phyloP scores from a whole-genome alignment of 148 eudicot species.

The Amaranthus palmeri region DNA sequence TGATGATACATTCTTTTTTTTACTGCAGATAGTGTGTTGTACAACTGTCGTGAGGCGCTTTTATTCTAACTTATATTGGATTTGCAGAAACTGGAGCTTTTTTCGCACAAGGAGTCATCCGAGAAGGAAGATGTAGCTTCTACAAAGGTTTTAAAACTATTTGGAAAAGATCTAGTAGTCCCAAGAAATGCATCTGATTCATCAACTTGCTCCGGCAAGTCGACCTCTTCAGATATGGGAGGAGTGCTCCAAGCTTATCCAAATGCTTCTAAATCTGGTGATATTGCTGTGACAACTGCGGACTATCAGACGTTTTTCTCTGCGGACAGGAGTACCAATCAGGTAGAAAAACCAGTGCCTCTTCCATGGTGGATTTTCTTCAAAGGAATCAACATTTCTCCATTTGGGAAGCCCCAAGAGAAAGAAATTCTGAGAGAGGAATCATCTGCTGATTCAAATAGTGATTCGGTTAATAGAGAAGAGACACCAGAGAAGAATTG shows the following conservation, averaged over 20 bases:
- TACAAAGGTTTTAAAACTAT: slow-evolving; percentile 56
- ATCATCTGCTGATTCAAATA: slow-evolving; percentile 39
- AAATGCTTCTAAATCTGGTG: slow-evolving; percentile 2
- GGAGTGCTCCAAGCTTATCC: slow-evolving; percentile 18
- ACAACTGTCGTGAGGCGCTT: not conserved
- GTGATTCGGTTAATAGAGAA: slow-evolving; percentile 29
- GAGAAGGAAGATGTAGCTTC: slow-evolving; percentile 32
- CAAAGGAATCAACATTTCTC: slow-evolving; percentile 32
- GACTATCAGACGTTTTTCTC: slow-evolving; percentile 12
- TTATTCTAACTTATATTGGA: not conserved
- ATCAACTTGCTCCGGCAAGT: slow-evolving; percentile 17
- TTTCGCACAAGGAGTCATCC: slow-evolving; percentile 29
- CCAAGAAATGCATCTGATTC: slow-evolving; percentile 26
- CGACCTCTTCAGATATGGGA: slow-evolving; percentile 22
- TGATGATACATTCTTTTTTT: not conserved
- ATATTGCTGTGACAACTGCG: slow-evolving; percentile 9
- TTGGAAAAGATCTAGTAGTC: slow-evolving; percentile 67
- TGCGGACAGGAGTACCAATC: slow-evolving; percentile 19
- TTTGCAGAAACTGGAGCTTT: slow-evolving; percentile 55
- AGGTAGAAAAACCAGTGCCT: slow-evolving; percentile 29
- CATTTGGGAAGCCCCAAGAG: slow-evolving; percentile 21
- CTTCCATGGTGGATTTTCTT: slow-evolving; percentile 40
- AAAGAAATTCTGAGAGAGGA: slow-evolving; percentile 37
- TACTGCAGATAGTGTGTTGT: not conserved
- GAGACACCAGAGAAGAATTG: slow-evolving; percentile 26